These are phyloP conservation scores for Oldenlandia corymbosa DNA, from an alignment of 257 asterid genomes.

Conservation along the genomic window DNA sequence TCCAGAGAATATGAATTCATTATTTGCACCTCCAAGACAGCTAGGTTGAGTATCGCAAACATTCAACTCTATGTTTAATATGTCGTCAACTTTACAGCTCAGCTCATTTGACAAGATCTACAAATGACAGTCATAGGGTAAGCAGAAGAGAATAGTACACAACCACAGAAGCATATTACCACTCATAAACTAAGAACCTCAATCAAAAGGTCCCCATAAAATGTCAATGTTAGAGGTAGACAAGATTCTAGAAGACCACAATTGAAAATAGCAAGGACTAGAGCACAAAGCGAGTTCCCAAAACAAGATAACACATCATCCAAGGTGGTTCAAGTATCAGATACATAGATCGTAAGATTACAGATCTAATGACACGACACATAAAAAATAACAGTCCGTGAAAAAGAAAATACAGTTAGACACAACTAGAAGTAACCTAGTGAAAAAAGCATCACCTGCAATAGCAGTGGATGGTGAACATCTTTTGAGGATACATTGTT, in stretches of 20 bases:
- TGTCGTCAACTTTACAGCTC: constrained; percentile 73
- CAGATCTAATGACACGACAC: too few relatives aligned
- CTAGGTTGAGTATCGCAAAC: constrained; percentile 96
- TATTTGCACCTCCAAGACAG: constrained; percentile 97
- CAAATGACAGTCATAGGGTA: constrained; percentile 12
- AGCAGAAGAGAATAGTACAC: neutral
- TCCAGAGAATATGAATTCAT: constrained; percentile 96
- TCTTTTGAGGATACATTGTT: constrained; percentile 41
- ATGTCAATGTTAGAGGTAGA: neutral
- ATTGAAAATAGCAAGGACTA: neutral
- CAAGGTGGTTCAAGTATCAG: neutral
- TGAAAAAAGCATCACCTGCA: constrained; percentile 53
- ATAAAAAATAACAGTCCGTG: too few relatives aligned
- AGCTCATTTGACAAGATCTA: constrained; percentile 91
- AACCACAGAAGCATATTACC: neutral
- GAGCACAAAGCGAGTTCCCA: neutral
- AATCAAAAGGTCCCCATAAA: too few relatives aligned
- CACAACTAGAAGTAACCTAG: neutral
- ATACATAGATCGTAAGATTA: neutral
- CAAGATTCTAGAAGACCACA: neutral
- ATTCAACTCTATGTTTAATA: constrained; percentile 79
- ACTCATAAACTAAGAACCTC: too few relatives aligned
- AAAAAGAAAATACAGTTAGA: too few relatives aligned
- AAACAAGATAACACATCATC: neutral
- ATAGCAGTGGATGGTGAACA: constrained; percentile 72